These are phyloP conservation scores for Claviceps pazoutovae DNA, from an alignment of 2,329 filamentous ascomycete genomes.

Conservation along the genomic window DNA sequence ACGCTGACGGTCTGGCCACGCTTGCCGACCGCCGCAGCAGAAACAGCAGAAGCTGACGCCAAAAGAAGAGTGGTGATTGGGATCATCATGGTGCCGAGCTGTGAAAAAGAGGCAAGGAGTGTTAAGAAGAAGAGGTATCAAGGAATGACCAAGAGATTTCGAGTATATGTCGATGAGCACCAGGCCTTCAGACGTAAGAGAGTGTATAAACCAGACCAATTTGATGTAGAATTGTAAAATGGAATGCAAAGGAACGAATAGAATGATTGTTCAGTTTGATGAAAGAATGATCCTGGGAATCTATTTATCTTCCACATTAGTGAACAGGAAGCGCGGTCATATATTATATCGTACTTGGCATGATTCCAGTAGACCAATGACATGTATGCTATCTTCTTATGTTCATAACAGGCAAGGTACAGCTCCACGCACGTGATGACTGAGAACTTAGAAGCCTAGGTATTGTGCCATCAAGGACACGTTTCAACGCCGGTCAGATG, in stretches of 20 bases:
- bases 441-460: neutral
- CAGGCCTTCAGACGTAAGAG: neutral
- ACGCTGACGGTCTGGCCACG: conserved; percentile 12
- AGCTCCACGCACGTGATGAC: neutral
- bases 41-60: conserved; percentile 16
- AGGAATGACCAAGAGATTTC: neutral
- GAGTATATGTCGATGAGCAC: neutral
- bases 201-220: neutral
- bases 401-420: neutral
- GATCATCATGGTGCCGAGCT: conserved; percentile 13
- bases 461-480: neutral
- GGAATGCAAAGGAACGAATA: neutral
- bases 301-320: neutral
- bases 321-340: neutral
- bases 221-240: neutral
- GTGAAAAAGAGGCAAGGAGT: neutral
- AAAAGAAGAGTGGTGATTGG: conserved; percentile 18
- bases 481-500: neutral
- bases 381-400: neutral
- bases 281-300: neutral
- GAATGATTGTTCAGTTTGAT: neutral
- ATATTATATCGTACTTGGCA: neutral
- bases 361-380: neutral
- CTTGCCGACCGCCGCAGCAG: conserved; percentile 14
- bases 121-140: neutral